Base-by-base conservation (phyloP, 2,329 filamentous ascomycete genomes). In the Dothidotthia symphoricarpi region DNA sequence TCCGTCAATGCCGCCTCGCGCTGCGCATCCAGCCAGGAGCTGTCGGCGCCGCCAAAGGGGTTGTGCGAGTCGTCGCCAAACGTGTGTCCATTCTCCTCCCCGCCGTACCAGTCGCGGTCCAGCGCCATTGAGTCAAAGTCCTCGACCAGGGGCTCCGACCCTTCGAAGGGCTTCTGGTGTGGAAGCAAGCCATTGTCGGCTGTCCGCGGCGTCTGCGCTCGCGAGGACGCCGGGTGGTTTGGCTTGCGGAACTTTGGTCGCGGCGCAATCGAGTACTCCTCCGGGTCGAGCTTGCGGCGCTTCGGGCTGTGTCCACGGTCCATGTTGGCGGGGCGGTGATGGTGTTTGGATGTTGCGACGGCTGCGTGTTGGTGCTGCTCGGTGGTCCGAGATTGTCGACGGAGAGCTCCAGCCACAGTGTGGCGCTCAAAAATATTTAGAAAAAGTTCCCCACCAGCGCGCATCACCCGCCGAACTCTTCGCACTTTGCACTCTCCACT, bases 21-120 rank as follows among this genome's bases (percentile, higher is more conserved):
- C 59, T 88, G 81, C 61, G 87, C 82, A 46, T 89, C 88, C 68
- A 84, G 83, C 64, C 83, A 83, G 14, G 83, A 78, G 48, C 80
- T 77, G 39, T 83, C 86, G 42, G 84, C 84, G 1, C 82, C 82
- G 8, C 86, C 88, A 59, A 95, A 95, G 0, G 89, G 90, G 59
- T 95, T 94, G 67, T 95, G 89, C n/a, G 82, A 77, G 47, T 96
- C 90, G 61, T 95, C 90, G 49, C 89, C 90, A 57, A 95, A 87
- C 0, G 84, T 85, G 59, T 94, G 86, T 16, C 84, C 86, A 40
- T 84, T 82, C 63, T 95, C 89, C 59, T 94, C 89, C 31, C 86
- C 87, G 15, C 81, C 83, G 58, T 96, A 96, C 90, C 90, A 96
- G 67, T 95, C 90, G 45, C 90, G 81, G 62, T 96, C 90, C 37